Base-by-base conservation (phyloP, 2,329 filamentous ascomycete genomes). In the Trichoderma koningii region DNA sequence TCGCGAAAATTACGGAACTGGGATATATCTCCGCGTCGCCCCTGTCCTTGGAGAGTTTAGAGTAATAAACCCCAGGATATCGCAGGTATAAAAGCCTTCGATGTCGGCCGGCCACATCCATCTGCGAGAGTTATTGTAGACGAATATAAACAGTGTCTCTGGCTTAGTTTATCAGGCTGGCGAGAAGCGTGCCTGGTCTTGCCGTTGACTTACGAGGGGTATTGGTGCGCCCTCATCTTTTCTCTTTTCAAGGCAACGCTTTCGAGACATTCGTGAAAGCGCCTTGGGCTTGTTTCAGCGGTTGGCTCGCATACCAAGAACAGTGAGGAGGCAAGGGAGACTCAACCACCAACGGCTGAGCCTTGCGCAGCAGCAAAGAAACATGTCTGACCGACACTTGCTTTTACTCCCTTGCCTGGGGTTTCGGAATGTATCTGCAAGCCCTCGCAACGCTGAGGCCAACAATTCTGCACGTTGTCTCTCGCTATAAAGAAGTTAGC, bases 351-450 rank as follows among this genome's bases (percentile, higher is more conserved):
- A 52, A 52, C 21, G 48, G 57, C 14, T 9, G 30, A 34, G 41
- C 5, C 38, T 23, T 53, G 26, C 15, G 38, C 23, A 55, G 38
- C 55, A 28, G 45, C 55, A 28, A 30, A 19, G 56, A 50, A 42
- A 50, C 45, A 60, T 60, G 56, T 60, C 45, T 60, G 15, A 60
- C 41, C 9, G 15, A 28, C 50, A 55, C n/a, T 45, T 34, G 50
- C 50, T 26, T 23, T 23, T 2, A 47, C n/a, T 55, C 5, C 47
- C n/a, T 26, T 41, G 50, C 34, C 14, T 26, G 41, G 17, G 3
- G 28, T 28, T 55, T 61, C 7, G 60, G 60, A 63, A 55, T 47
- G 50, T 41, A 23, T 12, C 19, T 34, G 14, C 14, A n/a, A 52
- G 26, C 1, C n/a, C n/a, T 34, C 30, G 28, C 26, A n/a, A 28